Base-by-base conservation (phyloP, 1,284 basidiomycete species). In the Cerrena zonata region DNA sequence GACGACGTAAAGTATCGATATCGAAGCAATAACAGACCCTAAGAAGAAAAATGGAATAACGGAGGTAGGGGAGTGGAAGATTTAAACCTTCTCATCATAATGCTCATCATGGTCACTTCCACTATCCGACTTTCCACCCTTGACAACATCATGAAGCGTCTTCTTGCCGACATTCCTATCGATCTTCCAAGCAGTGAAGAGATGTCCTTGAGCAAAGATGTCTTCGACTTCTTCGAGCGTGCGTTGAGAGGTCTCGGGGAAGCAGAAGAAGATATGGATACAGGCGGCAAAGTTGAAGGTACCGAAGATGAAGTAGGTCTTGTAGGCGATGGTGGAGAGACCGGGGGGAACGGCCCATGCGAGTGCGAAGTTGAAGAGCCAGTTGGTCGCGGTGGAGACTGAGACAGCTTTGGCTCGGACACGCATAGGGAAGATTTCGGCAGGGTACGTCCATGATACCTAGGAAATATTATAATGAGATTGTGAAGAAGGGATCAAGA, bases 201-300 rank as follows among this genome's bases (percentile, higher is more conserved):
- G 62, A 58, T 89, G 79, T 0, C 84, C 84, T 56, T 82, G 76
- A 10, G 69, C 67, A 69, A 89, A 89, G 54, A 89, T 77, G 1
- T 82, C 84, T 61, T 90, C 87, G 49, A 88, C 75, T 67, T 89
- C 84, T 68, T 89, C 86, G 18, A 89, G 76, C 12, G 82, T 79
- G 2, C 84, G 75, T 2, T 80, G 79, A 21, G 82, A 82, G 12
- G 86, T 89, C 69, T 89, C 84, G 22, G 83, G 85, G 73, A 79
- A 86, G 73, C 81, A 84, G 72, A 87, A 87, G 61, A 81, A 69
- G 50, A 89, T 70, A 57, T 88, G 84, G 48, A 87, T 69, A 61
- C 77, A 82, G 3, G 79, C 83, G 0, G 79, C 78, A 51, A 85
- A 82, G 72, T 87, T 87, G 78, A 89, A 88, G 5, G 83, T 71